phyloP scores from a whole-genome alignment of 2,329 filamentous ascomycete species.

The Aspergillus novoparasiticus region DNA sequence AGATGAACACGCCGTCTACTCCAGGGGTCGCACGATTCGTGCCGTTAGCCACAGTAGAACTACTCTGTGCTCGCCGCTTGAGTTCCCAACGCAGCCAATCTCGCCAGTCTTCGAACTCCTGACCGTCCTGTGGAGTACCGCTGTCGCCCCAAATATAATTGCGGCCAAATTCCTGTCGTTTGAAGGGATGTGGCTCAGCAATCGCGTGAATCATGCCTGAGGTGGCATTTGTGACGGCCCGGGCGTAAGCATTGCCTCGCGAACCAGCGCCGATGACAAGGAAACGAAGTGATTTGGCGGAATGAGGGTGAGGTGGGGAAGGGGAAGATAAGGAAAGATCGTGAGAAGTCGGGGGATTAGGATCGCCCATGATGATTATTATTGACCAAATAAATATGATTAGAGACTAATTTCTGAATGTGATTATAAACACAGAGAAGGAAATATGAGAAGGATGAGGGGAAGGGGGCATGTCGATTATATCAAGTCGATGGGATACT shows the following conservation, averaged over 20 bases:
- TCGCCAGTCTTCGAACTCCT: conserved; percentile 73
- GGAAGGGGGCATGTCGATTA: background rate
- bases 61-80: conserved; percentile 54
- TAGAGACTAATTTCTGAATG: background rate
- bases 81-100: conserved; percentile 76
- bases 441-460: background rate
- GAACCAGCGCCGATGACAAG: conserved; percentile 82
- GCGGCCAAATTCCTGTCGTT: conserved; percentile 70
- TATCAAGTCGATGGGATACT: background rate
- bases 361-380: background rate
- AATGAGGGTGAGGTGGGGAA: conserved; percentile 5
- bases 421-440: background rate
- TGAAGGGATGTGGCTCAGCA: conserved; percentile 78
- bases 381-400: background rate
- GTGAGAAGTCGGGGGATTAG: background rate
- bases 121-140: conserved; percentile 55
- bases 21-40: conserved; percentile 36
- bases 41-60: no score
- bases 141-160: conserved; percentile 70
- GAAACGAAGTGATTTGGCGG: conserved; percentile 56
- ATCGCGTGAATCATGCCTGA: conserved; percentile 74
- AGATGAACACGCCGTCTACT: conserved; percentile 69
- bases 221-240: conserved; percentile 65
- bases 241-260: conserved; percentile 73
- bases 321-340: background rate